Conservation (phyloP, 352 stramenopile genomes). For the Blastocystis sp. region DNA sequence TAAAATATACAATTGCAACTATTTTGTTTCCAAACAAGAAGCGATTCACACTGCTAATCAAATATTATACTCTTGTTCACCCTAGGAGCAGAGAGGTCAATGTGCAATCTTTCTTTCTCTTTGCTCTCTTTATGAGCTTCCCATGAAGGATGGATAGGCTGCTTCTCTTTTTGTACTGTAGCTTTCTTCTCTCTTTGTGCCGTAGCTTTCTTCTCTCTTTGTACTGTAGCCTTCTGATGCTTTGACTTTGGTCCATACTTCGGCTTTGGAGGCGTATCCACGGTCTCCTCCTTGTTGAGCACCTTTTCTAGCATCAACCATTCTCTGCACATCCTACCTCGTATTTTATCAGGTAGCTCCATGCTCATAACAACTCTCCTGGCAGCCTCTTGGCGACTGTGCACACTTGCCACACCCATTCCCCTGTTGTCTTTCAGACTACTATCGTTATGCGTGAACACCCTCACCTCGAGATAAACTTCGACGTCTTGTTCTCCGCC, state of each 20-base stretch:
- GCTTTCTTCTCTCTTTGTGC: not conserved
- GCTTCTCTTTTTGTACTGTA: slow-evolving; percentile 9
- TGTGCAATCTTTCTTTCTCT: slow-evolving; percentile 30
- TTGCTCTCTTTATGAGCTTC: slow-evolving; percentile 22
- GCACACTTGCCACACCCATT: not conserved
- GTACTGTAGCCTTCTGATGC: not conserved
- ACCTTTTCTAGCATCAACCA: not conserved
- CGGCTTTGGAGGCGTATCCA: not conserved
- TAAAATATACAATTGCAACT: slow-evolving; percentile 1
- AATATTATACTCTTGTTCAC: slow-evolving; percentile 26
- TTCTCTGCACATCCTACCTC: not conserved
- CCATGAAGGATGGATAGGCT: slow-evolving; percentile 28
- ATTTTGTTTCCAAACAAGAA: not conserved
- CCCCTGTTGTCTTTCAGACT: not conserved
- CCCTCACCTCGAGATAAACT: slow-evolving; percentile 14
- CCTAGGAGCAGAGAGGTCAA: not conserved
- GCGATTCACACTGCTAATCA: not conserved
- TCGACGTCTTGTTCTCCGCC: slow-evolving; percentile 28
- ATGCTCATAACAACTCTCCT: slow-evolving; percentile 34
- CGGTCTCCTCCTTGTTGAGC: not conserved
- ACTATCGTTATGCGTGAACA: not conserved
- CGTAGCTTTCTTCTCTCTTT: not conserved
- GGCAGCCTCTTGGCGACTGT: slow-evolving; percentile 29
- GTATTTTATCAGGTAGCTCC: slow-evolving; percentile 43
- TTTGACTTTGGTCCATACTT: not conserved